These are phyloP conservation scores for Gymnopilus dilepis DNA, from an alignment of 768 basidiomycete genomes.

Conservation along the genomic window DNA sequence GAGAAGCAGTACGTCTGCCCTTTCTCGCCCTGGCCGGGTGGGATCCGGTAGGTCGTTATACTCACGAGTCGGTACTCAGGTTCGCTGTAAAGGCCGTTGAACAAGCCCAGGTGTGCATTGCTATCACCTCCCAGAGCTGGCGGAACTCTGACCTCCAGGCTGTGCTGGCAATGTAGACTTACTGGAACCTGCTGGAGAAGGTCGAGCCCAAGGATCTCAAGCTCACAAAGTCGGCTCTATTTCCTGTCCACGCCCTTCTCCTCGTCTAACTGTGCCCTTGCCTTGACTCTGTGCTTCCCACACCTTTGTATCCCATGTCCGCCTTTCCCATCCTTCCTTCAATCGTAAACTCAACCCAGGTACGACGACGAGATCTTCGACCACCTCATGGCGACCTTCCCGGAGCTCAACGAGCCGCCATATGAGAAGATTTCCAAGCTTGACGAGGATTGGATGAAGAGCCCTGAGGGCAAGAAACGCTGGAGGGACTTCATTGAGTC, in stretches of 20 bases:
- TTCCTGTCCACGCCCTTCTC: neutral
- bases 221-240: slow-evolving; percentile 73
- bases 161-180: slow-evolving; percentile 61
- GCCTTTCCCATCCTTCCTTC: neutral
- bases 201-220: slow-evolving; percentile 76
- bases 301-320: too few species aligned
- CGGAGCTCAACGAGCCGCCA: slow-evolving; percentile 65
- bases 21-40: neutral
- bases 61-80: too few species aligned
- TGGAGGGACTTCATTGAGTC: slow-evolving; percentile 89
- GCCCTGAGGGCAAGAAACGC: slow-evolving; percentile 78
- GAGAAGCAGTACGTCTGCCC: slow-evolving; percentile 84
- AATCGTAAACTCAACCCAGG: slow-evolving; percentile 41
- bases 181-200: slow-evolving; percentile 91
- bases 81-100: slow-evolving; percentile 97
- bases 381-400: slow-evolving; percentile 77
- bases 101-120: slow-evolving; percentile 79
- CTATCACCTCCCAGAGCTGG: neutral
- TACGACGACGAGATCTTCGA: slow-evolving; percentile 92
- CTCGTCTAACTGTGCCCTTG: neutral
- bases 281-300: too few species aligned
- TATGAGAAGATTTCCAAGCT: slow-evolving; percentile 58
- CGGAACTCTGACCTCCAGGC: too few species aligned
- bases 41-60: too few species aligned
- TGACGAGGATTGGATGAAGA: slow-evolving; percentile 95